Evolutionary conservation across 1,139 yeast genomes (phyloP), one percentile per base, ranked within the genome.

Genomic region (Spencermartinsiella ligniputridi): DNA sequence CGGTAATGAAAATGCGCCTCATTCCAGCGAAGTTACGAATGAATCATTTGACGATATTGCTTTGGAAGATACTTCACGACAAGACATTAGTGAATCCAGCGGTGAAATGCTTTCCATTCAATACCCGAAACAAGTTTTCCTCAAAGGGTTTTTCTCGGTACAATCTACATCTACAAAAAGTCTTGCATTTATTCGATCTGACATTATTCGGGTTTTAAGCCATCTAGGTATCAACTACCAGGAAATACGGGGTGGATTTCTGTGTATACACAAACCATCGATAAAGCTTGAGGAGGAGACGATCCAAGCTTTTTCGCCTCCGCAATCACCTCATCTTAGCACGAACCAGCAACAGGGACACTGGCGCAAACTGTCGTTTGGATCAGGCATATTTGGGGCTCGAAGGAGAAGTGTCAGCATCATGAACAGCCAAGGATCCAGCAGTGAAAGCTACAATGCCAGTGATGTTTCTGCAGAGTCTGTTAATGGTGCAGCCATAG

Each of bases 161-260:
- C 97, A 89, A 66, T 86, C 96, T 1, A 92, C 98, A 0, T 88
- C 97, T 1, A 87, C 96, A 3, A 89, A 89, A 57, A 90, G 96
- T 18, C 72, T 92, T 46, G 92, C 95, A 8, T 87, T 86, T 50
- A 90, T 92, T 47, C 79, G 97, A 48, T 80, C 85, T 57, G 90
- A 86, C 60, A 81, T 92, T 40, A 85, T 92, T 27, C 77, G 81
- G 25, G 94, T 86, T 1, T 74, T 92, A 62, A 81, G 80, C 29
- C 79, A 79, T 52, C 71, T 88, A 58, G 90, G 89, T 18, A 94
- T 92, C 38, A 79, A 81, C 52, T 90, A 78, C 62, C 85, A 82
- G 52, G 98, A 92, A 65, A 95, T 92, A 19, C 84, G 84, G 58
- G 97, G 97, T 46, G 98, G 97, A 0, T 92, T 92, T 63, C 76